phyloP scores from a whole-genome alignment of 768 basidiomycete species.

The Tylopilus sp. region DNA sequence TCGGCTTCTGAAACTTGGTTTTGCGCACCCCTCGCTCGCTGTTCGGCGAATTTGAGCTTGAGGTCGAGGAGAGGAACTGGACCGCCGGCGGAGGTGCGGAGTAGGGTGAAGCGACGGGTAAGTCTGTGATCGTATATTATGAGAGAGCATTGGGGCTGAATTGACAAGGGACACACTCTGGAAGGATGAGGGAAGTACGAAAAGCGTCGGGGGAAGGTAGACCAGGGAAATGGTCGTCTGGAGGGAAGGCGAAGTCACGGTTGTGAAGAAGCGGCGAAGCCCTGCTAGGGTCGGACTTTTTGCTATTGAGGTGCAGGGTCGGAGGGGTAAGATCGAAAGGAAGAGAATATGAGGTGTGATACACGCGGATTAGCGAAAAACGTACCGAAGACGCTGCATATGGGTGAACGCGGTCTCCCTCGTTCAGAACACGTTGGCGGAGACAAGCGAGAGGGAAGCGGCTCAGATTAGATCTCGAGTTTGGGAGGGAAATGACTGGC shows the following conservation, averaged over 20 bases:
- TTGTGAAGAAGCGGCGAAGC: slow-evolving; percentile 40
- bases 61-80: slow-evolving; percentile 65
- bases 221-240: slow-evolving; percentile 44
- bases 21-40: slow-evolving; percentile 64
- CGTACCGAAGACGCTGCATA: slow-evolving; percentile 87
- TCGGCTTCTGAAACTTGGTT: slow-evolving; percentile 78
- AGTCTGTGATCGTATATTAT: slow-evolving; percentile 46
- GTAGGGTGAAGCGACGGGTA: slow-evolving; percentile 76
- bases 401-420: slow-evolving; percentile 38
- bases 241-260: slow-evolving; percentile 27
- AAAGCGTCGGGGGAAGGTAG: slow-evolving; percentile 74
- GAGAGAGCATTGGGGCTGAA: slow-evolving; percentile 6
- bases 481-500: slow-evolving; percentile 39
- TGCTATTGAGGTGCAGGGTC: slow-evolving; percentile 45
- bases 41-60: slow-evolving; percentile 65
- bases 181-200: slow-evolving; percentile 81
- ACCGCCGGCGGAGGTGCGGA: slow-evolving; percentile 65
- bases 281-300: slow-evolving; percentile 68
- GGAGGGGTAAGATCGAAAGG: slow-evolving; percentile 20
- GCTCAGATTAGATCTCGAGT: slow-evolving; percentile 32
- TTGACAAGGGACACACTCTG: slow-evolving; percentile 57
- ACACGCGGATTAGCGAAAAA: slow-evolving; percentile 28
- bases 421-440: slow-evolving; percentile 69
- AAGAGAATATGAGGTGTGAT: slow-evolving; percentile 25
- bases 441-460: slow-evolving; percentile 22